Base-by-base conservation (phyloP, 139 green algal species). In the Picochlorum sp. region DNA sequence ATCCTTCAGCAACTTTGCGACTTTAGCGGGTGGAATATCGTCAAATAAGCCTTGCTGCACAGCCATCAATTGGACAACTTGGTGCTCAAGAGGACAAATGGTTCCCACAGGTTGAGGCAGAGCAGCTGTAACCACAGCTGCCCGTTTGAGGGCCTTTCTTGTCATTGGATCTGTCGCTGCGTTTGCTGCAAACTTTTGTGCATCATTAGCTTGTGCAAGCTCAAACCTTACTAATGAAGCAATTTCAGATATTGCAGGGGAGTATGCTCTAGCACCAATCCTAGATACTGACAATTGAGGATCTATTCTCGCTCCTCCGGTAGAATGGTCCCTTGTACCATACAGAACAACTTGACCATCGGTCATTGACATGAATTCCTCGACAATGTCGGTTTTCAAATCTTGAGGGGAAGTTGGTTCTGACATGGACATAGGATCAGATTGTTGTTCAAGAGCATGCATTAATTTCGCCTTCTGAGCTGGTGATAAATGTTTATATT, bases 321-420 rank as follows among this genome's bases (percentile, higher is more conserved):
- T 68, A 13, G 26, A 32, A n/a, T n/a, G 47, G 12, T 71, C 70
- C 3, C 66, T 40, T 20, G 29, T 32, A 32, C 32, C 12, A n/a
- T 32, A 28, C 37, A 80, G 64, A 30, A 84, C 65, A 56, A 82
- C 63, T 72, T 94, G 87, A 1, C 87, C 87, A 50, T 95, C 87
- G 2, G 80, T 70, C 45, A 95, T 90, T n/a, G 78, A 90, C 72
- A 95, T 93, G 60, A 94, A 85, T 81, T 95, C 87, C 71, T 95
- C 87, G 10, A 95, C 70, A 3, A 84, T 65, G 64, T 75, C 72
- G 8, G 63, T 78, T 8, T 56, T 51, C 55, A 64, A 35, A 59
- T 74, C 63, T 25, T 63, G 44, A 7, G 68, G 35, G 7, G 26
- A 37, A 5, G 6, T 30, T 51, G 32, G 39, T 33, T 24, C 14